These are phyloP conservation scores for Thymus mandschuricus DNA, from an alignment of 257 asterid genomes.

Conservation along the genomic window DNA sequence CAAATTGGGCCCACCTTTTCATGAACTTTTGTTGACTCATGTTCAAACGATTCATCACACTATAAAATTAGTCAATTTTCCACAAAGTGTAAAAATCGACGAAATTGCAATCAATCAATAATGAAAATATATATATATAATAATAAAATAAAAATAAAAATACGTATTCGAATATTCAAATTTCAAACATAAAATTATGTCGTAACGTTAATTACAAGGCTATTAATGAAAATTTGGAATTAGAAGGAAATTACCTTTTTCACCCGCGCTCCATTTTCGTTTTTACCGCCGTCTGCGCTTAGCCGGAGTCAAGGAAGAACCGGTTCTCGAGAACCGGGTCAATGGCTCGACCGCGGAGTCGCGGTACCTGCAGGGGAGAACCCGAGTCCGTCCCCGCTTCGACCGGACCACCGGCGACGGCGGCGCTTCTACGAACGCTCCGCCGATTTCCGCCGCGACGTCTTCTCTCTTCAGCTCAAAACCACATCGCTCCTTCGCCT, in stretches of 20 bases:
- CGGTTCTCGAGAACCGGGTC: conserved; percentile 40
- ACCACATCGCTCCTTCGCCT: conserved; percentile 4
- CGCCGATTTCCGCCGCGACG: conserved; percentile 23
- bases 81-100: background rate
- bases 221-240: background rate
- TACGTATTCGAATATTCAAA: conserved; percentile 1
- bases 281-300: conserved; percentile 38
- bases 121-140: background rate
- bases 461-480: conserved; percentile 15
- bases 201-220: background rate
- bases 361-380: conserved; percentile 39
- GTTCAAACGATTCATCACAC: background rate
- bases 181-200: conserved; percentile 15
- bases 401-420: conserved; percentile 35
- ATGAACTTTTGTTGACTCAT: conserved; percentile 24
- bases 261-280: background rate
- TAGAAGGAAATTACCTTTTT: background rate
- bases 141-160: too few relatives aligned
- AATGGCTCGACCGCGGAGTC: conserved; percentile 50
- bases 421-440: conserved; percentile 18
- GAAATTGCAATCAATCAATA: conserved; percentile 12
- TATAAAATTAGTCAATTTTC: conserved; percentile 10
- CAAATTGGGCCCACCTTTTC: conserved; percentile 19
- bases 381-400: conserved; percentile 41
- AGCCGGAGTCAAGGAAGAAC: conserved; percentile 23